Evolutionary conservation across 164 flowering plant genomes (phyloP), one percentile per base, ranked within the genome.

Genomic region (Tinospora cordifolia): DNA sequence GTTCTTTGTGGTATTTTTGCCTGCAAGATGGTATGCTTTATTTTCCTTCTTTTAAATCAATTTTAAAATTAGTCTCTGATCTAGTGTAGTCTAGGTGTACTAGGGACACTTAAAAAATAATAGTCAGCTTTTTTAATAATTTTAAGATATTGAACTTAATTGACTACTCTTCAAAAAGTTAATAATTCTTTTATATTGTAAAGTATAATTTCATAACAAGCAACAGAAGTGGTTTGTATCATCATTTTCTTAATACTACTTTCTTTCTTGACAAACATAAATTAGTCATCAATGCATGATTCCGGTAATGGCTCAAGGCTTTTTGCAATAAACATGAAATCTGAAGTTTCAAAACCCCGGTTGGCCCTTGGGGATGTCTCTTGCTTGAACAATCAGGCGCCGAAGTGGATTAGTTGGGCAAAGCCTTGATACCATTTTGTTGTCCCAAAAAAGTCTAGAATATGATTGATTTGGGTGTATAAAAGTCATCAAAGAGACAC

Each of bases 21-120:
- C 46, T 89, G 91, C 88, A 94, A 94, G 81, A 68, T 89, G 96
- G 99, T 92, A 84, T 46, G 60, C 65, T 30, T 67, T 63, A 59
- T 65, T 58, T 63, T 65, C 58, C 22, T 58, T 65, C 63, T 51
- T 2, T 51, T 62, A 17, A 6, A 24, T 25, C 63, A 24, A 60
- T 26, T 60, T 60, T 60, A 26, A 36, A 54, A 54, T 54, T 54
- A 2, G 60, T 54, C 11, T 8, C 60, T 25, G 34, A 54, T 54
- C n/a, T 54, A 54, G 24, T 54, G 21, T 54, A n/a, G 25, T 54
- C 24, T 3, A 54, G 60, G 60, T 1, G 11, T 54, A 8, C 11
- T 22, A 8, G n/a, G 1, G 60, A 24, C 9, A 8, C 24, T n/a
- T 15, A 54, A 54, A 22, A 17, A 54, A n/a, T 19, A 19, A 19